Evolutionary conservation across 345 rosid genomes (phyloP), one percentile per base, ranked within the genome.

Genomic region (Erysimum cheiranthoides): DNA sequence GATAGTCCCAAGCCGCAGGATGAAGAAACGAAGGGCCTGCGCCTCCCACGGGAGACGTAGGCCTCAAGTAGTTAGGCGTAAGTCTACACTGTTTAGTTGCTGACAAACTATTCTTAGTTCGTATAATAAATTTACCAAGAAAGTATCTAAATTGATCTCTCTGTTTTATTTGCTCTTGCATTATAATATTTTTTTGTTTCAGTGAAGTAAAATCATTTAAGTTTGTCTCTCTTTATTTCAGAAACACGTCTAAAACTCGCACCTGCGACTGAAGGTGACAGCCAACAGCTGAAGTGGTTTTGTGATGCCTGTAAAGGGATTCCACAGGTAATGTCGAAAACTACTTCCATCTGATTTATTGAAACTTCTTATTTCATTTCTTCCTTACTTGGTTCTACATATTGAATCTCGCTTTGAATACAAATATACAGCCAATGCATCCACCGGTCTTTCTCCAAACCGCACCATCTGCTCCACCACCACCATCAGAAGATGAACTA

Each of bases 241-340:
- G 98, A 93, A 82, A 84, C 85, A 38, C 96, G 88, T 18, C 75
- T 84, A 45, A 93, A 85, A 84, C 92, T 96, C 16, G 90, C 92
- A 35, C 82, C 99, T 25, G 88, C 84, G 47, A 85, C 71, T 58
- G 99, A 88, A 83, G 83, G 87, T 60, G 97, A 91, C 76, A 82
- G 68, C 51, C 88, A 86, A 78, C 97, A 93, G 77, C 88, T 96
- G 45, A 85, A 87, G 80, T 82, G 83, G 87, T 96, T 96, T 78
- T 93, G 91, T 73, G 85, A 96, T 83, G 93, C 97, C 34, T 96
- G 99, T 90, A 92, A 90, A 83, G 98, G 99, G 80, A 90, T 90
- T 70, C 85, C 97, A 25, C 96, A 82, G 97, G 99, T 92, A 86
- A 75, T 40, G 11, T 57, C 10, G 8, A 30, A 63, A 30, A 49